Evolutionary conservation across 2,329 filamentous ascomycete species (phyloP), one percentile per base, ranked within the genome.

Genomic region (Penicillium sp.): DNA sequence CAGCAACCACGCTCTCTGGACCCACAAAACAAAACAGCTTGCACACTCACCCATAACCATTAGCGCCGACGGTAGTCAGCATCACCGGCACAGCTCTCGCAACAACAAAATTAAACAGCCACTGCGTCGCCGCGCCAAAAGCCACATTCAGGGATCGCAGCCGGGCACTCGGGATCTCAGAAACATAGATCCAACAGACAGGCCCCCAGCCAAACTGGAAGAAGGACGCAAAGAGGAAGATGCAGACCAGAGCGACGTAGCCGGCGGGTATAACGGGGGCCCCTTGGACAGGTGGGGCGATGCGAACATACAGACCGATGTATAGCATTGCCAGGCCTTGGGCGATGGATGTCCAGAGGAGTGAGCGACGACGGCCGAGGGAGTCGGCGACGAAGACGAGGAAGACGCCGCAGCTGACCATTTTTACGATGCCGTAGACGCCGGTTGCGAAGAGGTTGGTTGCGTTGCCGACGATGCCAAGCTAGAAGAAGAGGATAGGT

Each of bases 71-170:
- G 0, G 80, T 84, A 10, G 80, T 80, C 68, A 90, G 80, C 88
- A 91, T 90, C 49, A 84, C 86, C 1, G 88, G 85, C 3, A 88
- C 87, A 37, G 86, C 86, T 58, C 86, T 79, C 1, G 88, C 88
- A 58, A 91, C 86, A 10, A 90, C 84, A 61, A 91, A 89, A 71
- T 91, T 91, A 74, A 91, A 90, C 4, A 91, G 74, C 88, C 88
- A 90, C 68, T 91, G 88, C 0, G 86, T 89, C 1, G 85, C 86
- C 0, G 88, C 88, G 0, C 83, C 88, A 49, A 91, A 79, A 1
- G 88, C 83, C 6, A 91, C 88, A 68, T 90, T 90, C 64, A 88
- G 76, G 17, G 85, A 85, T 57, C 89, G 79, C 7, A 91, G 79
- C 37, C 88, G 81, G 0, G 87, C 86, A 6, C 86, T 87, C 0